Base-by-base conservation (phyloP, 805 yeast genomes). In the Ogataea naganishii region DNA sequence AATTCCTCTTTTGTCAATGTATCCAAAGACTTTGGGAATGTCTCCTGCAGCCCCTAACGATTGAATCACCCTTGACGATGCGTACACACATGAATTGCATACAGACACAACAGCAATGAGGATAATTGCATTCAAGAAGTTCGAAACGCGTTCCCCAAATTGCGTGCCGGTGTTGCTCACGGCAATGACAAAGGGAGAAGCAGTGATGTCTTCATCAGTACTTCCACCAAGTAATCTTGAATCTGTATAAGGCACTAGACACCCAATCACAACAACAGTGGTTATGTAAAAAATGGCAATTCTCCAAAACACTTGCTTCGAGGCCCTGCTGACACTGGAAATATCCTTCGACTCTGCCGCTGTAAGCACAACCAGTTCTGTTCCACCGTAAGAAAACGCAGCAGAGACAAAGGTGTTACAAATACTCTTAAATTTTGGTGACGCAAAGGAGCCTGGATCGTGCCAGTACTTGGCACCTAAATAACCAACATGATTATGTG, bases 141-240 rank as follows among this genome's bases (percentile, higher is more conserved):
- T 18, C 5, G 39, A 31, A 19, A 80, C 69, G 23, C 72, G 63
- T 17, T 83, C 83, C 29, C 77, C 54, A 24, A 77, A 85, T 19
- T 51, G 57, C 38, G 77, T 75, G 35, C 83, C 82, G 17, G 80
- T 80, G 28, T 66, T 62, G 20, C 52, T 60, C 33, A 79, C 70
- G 19, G 89, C 82, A 55, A 81, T 73, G 31, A 80, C 89, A 42
- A 80, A 80, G 11, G 92, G 89, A 11, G 88, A 80, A 9, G 85
- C 81, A 11, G 75, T 56, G 14, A 33, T 25, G 25, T 79, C 80
- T 39, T 70, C 73, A 30, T 66, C 72, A 27, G 62, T 66, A 27
- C 66, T 51, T 18, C 69, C 60, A 34, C 71, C 69, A 32, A 68
- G 54, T 37, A 80, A 61, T 27, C 54, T 41, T 23, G 68, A 64